Percentiles rank a stretch among this genome's conserved stretches.
phyloP scores from a whole-genome alignment of 2,329 filamentous ascomycete genomes.

The Hymenoscyphus occultus region DNA sequence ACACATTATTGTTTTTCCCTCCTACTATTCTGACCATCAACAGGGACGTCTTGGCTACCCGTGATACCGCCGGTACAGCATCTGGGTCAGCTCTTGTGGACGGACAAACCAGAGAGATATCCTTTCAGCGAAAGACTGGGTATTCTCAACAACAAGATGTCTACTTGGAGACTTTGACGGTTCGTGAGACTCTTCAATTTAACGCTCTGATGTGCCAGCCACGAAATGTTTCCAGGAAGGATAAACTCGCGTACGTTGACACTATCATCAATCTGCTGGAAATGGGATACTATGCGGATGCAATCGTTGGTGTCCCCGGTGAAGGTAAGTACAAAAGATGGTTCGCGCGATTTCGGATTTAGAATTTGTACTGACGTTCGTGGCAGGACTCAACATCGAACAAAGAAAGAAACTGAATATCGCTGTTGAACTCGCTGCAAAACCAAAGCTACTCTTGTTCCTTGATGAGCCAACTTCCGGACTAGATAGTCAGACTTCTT shows the following conservation, averaged over 20 bases:
- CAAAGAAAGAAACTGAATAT: conserved; percentile 78
- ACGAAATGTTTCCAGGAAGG: conserved; percentile 62
- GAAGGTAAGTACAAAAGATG: conserved; percentile 52
- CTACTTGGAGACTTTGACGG: conserved; percentile 76
- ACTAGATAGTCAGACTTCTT: conserved; percentile 87
- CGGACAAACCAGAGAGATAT: conserved; percentile 64
- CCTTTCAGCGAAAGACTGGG: conserved; percentile 86
- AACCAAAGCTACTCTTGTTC: conserved; percentile 82
- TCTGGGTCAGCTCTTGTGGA: conserved; percentile 74
- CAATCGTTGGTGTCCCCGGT: conserved; percentile 84
- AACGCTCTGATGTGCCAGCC: conserved; percentile 82
- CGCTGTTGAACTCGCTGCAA: conserved; percentile 87
- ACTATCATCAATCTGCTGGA: conserved; percentile 70
- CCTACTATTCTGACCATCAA: background rate
- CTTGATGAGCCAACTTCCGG: conserved; percentile 94
- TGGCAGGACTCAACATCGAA: conserved; percentile 56
- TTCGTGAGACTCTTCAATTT: conserved; percentile 82
- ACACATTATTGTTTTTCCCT: background rate
- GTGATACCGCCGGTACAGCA: conserved; percentile 86
- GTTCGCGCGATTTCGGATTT: background rate
- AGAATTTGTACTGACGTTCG: background rate
- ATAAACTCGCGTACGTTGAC: conserved; percentile 82
- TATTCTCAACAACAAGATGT: conserved; percentile 92
- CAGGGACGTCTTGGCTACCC: conserved; percentile 72
- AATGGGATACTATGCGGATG: conserved; percentile 85